Percentiles rank a stretch among this genome's conserved stretches.
phyloP scores from a whole-genome alignment of 306 rosid species.

The Echinosophora koreensis region DNA sequence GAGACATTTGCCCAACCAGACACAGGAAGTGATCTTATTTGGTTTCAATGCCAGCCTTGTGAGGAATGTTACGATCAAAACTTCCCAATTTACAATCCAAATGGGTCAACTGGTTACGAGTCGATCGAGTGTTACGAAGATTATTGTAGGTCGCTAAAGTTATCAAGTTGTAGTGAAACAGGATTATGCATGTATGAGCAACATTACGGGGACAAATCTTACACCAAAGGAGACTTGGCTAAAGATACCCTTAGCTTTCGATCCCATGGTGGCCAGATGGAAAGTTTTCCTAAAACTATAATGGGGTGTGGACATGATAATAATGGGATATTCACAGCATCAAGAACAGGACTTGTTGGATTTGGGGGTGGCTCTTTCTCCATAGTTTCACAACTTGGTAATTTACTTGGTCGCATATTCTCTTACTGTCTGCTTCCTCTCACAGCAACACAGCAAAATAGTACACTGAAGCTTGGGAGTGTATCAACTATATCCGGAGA shows the following conservation, averaged over 20 bases:
- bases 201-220: not conserved
- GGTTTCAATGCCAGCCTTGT: slow-evolving; percentile 38
- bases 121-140: not conserved
- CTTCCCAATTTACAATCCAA: not conserved
- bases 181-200: not conserved
- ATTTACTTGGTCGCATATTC: slow-evolving; percentile 13
- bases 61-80: not conserved
- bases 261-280: not conserved
- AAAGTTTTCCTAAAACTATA: not conserved
- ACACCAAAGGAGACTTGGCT: not conserved
- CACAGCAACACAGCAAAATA: not conserved
- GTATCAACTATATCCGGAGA: not conserved
- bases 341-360: slow-evolving; percentile 10
- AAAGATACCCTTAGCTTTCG: not conserved
- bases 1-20: not conserved
- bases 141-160: not conserved
- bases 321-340: not conserved
- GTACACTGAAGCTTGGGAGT: slow-evolving; percentile 17
- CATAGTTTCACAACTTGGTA: slow-evolving; percentile 9
- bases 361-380: slow-evolving; percentile 37
- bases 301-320: slow-evolving; percentile 33
- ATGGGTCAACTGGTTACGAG: not conserved
- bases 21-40: slow-evolving; percentile 38
- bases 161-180: not conserved
- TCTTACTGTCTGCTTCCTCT: slow-evolving; percentile 37